phyloP scores from a whole-genome alignment of 2,329 filamentous ascomycete genomes.

The Curvularia lunata region DNA sequence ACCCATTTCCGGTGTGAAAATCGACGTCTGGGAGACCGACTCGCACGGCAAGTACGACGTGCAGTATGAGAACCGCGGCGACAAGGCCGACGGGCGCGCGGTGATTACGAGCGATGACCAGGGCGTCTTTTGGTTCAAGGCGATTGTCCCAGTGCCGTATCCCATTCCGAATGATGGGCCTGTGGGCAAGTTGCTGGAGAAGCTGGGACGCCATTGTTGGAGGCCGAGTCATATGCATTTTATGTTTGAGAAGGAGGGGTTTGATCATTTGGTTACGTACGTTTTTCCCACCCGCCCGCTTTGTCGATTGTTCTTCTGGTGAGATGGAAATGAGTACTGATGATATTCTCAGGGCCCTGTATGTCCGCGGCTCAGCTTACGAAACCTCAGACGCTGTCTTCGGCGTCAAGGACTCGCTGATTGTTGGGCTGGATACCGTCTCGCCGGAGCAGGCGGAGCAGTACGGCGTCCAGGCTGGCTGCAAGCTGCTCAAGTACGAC shows the following conservation, averaged over 20 bases:
- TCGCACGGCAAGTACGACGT: conserved; percentile 82
- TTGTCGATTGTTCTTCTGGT: too few relatives aligned
- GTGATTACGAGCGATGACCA: conserved; percentile 72
- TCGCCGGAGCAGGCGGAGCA: conserved; percentile 35
- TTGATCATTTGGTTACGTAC: conserved; percentile 81
- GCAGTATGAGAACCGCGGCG: conserved; percentile 67
- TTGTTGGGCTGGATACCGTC: conserved; percentile 39
- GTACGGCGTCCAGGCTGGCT: conserved; percentile 66
- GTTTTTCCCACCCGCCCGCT: too few relatives aligned
- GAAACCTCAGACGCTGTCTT: conserved; percentile 86
- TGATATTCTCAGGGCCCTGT: conserved; percentile 66
- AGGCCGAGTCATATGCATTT: conserved; percentile 50
- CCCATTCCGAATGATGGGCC: conserved; percentile 81
- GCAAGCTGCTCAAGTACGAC: conserved; percentile 70
- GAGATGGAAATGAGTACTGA: too few relatives aligned
- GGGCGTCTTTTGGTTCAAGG: conserved; percentile 83
- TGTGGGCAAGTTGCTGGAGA: conserved; percentile 59
- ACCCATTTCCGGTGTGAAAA: conserved; percentile 69
- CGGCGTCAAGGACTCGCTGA: conserved; percentile 81
- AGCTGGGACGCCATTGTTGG: conserved; percentile 44
- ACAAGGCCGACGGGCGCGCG: conserved; percentile 73
- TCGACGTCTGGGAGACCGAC: conserved; percentile 88
- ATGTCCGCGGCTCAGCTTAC: conserved; percentile 78
- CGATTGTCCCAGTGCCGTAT: conserved; percentile 83
- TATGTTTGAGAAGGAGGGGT: conserved; percentile 68